A percentile compares a stretch with the other conserved stretches of the same genome.
Evolutionary conservation across 2,329 filamentous ascomycete genomes (phyloP).

Genomic region (Phyllosticta capitalensis): DNA sequence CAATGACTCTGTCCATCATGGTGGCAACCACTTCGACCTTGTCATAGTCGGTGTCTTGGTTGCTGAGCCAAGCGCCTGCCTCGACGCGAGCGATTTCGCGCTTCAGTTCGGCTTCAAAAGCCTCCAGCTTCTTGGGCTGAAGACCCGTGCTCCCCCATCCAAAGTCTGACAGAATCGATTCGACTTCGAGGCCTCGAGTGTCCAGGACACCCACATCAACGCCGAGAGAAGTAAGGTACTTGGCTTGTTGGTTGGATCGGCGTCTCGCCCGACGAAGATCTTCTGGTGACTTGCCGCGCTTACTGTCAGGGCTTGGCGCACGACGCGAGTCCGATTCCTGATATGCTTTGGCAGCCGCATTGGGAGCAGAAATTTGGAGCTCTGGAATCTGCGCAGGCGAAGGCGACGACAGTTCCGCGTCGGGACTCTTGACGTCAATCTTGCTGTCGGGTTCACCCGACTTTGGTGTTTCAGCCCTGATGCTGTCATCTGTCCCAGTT

Average conservation of each 20-base stretch:
- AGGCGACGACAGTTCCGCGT: neutral
- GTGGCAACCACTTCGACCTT: slow-evolving; percentile 77
- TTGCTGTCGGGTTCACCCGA: neutral
- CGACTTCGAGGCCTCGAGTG: slow-evolving; percentile 68
- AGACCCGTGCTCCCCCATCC: slow-evolving; percentile 78
- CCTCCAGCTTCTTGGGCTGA: slow-evolving; percentile 65
- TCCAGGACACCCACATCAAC: slow-evolving; percentile 70
- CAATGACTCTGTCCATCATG: slow-evolving; percentile 81
- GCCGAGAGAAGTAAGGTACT: slow-evolving; percentile 67
- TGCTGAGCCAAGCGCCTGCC: slow-evolving; percentile 83
- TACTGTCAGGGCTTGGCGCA: slow-evolving; percentile 30
- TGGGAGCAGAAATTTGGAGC: slow-evolving; percentile 6
- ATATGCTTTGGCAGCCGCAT: slow-evolving; percentile 18
- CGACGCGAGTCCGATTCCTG: slow-evolving; percentile 16
- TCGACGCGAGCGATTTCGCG: slow-evolving; percentile 84
- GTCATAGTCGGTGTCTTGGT: slow-evolving; percentile 77
- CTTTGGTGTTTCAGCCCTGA: slow-evolving; percentile 15
- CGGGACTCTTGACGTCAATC: slow-evolving; percentile 6
- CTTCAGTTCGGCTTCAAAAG: slow-evolving; percentile 73
- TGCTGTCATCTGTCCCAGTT: slow-evolving; percentile 8
- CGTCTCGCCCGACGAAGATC: slow-evolving; percentile 51
- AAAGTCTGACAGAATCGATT: slow-evolving; percentile 73
- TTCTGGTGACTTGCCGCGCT: slow-evolving; percentile 22
- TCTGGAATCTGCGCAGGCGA: slow-evolving; percentile 13
- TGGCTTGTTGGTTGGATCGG: slow-evolving; percentile 63